A percentile compares a stretch with the other conserved stretches of the same genome.
Evolutionary conservation across 108 stramenopile genomes (phyloP).

Genomic region (Mediolabrus comicus): DNA sequence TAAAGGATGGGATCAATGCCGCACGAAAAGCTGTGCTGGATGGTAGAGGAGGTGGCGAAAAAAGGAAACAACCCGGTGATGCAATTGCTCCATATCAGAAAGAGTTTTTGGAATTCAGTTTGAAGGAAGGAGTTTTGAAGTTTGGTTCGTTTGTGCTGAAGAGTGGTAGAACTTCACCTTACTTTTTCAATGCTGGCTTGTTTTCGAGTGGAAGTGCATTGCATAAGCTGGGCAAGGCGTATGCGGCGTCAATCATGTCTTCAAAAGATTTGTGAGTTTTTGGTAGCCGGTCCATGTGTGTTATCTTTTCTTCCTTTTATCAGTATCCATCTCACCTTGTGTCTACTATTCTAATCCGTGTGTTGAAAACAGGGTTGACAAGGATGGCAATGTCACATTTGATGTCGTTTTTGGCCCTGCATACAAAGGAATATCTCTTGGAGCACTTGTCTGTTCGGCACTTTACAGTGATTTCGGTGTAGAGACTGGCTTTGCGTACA

Average conservation of each 20-base stretch:
- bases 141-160: slow-evolving; percentile 98
- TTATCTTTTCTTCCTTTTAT: not conserved
- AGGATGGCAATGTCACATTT: slow-evolving; percentile 73
- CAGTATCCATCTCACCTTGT: not conserved
- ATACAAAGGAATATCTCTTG: slow-evolving; percentile 99
- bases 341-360: not conserved
- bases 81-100: slow-evolving; percentile 69
- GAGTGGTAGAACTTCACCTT: slow-evolving; percentile 96
- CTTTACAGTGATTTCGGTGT: slow-evolving; percentile 83
- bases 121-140: slow-evolving; percentile 86
- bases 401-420: slow-evolving; percentile 98
- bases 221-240: slow-evolving; percentile 83
- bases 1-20: slow-evolving; percentile 73
- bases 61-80: slow-evolving; percentile 23
- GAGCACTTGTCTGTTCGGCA: slow-evolving; percentile 88
- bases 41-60: not conserved
- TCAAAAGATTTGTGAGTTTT: slow-evolving; percentile 82
- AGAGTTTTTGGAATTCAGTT: slow-evolving; percentile 93
- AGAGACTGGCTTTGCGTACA: slow-evolving; percentile 91
- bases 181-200: slow-evolving; percentile 99
- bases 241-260: slow-evolving; percentile 89
- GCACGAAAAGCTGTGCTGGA: slow-evolving; percentile 26
- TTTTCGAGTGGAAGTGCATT: slow-evolving; percentile 84
- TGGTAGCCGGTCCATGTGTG: not conserved
- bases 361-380: slow-evolving; percentile 41